Conservation (phyloP, 257 asterid species). For the Nicotiana otophora region DNA sequence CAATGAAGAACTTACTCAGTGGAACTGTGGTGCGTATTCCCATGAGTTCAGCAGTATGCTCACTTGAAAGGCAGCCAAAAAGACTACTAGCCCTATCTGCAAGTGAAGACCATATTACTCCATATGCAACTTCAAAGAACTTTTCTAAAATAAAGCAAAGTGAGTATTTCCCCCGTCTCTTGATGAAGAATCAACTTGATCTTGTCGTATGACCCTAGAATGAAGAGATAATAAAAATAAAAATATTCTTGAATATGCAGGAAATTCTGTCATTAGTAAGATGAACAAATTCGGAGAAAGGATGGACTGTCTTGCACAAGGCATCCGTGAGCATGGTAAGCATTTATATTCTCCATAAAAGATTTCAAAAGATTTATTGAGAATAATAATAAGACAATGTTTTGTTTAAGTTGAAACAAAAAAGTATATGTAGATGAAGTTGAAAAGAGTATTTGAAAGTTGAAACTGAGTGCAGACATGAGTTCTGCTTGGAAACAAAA, state of each 20-base stretch:
- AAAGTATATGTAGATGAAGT: neutral
- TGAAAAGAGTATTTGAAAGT: neutral
- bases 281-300: conserved; percentile 31
- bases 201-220: conserved; percentile 5
- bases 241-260: neutral
- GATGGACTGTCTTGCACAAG: conserved; percentile 35
- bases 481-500: neutral
- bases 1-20: neutral
- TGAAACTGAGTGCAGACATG: neutral
- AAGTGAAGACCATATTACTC: neutral
- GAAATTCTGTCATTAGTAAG: conserved; percentile 21
- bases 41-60: neutral
- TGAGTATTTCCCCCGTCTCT: neutral
- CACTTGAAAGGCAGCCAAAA: neutral
- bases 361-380: neutral
- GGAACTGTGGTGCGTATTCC: neutral
- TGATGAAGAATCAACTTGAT: neutral
- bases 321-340: conserved; percentile 41
- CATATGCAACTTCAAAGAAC: neutral
- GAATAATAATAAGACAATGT: neutral
- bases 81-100: neutral
- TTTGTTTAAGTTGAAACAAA: neutral
- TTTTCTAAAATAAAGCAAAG: neutral
- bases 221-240: conserved; percentile 6
- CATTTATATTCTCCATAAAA: no score